Evolutionary conservation across 257 asterid species (phyloP), one percentile per base, ranked within the genome.

Genomic region (Ajuga chamaepitys): DNA sequence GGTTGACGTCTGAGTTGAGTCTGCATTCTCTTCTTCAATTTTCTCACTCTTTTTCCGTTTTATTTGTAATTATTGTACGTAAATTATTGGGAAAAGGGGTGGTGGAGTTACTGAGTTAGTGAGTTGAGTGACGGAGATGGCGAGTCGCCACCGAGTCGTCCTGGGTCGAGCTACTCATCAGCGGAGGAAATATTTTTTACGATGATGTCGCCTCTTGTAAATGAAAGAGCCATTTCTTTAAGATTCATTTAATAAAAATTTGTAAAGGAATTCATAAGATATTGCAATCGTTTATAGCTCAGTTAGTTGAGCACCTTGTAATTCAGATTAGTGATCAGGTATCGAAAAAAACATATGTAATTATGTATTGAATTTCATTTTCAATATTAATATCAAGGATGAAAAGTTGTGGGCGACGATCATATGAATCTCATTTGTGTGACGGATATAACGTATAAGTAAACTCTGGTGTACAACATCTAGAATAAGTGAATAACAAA

Each of bases 101-200:
- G 76, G 52, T 37, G 78, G 51, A 58, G 56, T 47, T 30, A 55
- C 9, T 18, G 62, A 24, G 67, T 47, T 51, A 70, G 26, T 51
- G 66, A n/a, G 28, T 66, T 53, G 50, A 3, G 51, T 32, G 58
- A 58, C 13, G 78, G 91, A 75, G 90, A 85, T 82, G 91, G 91
- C 71, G 84, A 40, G 78, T 77, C 63, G 50, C 82, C 85, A 57
- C 83, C 73, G 75, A 82, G 91, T 85, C 88, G 83, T 85, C 91
- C 86, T 82, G 80, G 25, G 44, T 25, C 16, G 24, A 9, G 62
- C 44, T 28, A 52, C 20, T 7, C n/a, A 30, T 7, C 18, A 24
- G 47, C 30, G 14, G 48, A 48, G n/a, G n/a, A 34, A 4, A 38
- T 48, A n/a, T 46, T 47, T 41, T 47, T 21, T 47, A 57, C 46